Percentiles rank a stretch among this genome's conserved stretches.
Conservation (phyloP, 495 filamentous ascomycete genomes). For the Pseudomonodictys pantanalensis region DNA sequence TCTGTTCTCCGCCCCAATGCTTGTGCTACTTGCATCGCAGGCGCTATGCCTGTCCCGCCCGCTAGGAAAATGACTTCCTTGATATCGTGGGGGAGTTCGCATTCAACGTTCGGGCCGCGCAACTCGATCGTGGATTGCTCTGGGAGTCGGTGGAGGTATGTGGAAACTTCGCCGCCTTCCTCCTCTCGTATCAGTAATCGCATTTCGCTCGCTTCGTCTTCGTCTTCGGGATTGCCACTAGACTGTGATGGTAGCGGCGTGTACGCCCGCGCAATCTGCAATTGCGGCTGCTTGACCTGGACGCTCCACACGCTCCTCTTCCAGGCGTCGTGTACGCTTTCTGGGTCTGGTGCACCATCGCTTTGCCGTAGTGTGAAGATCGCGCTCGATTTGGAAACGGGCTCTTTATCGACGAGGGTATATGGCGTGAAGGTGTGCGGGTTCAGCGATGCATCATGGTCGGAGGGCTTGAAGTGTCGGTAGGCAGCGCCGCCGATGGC, state of each 20-base stretch:
- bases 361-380: constrained; percentile 63
- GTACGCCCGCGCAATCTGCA: constrained; percentile 85
- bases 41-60: constrained; percentile 90
- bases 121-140: constrained; percentile 64
- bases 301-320: constrained; percentile 72
- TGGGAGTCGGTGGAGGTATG: constrained; percentile 63
- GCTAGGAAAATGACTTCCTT: constrained; percentile 75
- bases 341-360: constrained; percentile 37
- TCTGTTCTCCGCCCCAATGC: constrained; percentile 49
- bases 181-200: constrained; percentile 51
- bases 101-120: constrained; percentile 74
- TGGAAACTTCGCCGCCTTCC: constrained; percentile 51
- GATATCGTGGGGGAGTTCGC: constrained; percentile 53
- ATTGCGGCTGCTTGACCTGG: constrained; percentile 87
- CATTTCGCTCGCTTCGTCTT: constrained; percentile 42
- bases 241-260: constrained; percentile 68
- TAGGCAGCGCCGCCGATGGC: constrained; percentile 31
- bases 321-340: constrained; percentile 48
- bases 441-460: constrained; percentile 27
- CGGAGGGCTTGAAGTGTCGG: constrained; percentile 14
- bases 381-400: constrained; percentile 70
- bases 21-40: constrained; percentile 75
- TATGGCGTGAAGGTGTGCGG: constrained; percentile 36
- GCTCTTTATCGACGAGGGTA: constrained; percentile 60
- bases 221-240: constrained; percentile 37